These are phyloP conservation scores for Aspergillus funiculosus DNA, from an alignment of 495 filamentous ascomycete genomes.

Conservation along the genomic window DNA sequence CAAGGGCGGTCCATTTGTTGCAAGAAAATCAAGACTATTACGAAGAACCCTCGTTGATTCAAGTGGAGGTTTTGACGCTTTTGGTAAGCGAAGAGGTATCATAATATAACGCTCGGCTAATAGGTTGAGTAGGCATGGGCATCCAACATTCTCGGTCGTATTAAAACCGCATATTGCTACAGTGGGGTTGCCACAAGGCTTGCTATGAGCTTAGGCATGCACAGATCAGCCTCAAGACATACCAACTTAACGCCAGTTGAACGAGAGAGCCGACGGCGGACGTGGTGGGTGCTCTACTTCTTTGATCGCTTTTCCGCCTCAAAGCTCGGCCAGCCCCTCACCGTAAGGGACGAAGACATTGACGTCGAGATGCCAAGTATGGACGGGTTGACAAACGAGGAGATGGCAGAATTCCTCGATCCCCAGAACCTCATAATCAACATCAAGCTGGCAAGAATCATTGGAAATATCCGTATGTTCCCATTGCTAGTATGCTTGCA, in stretches of 20 bases:
- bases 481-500: not conserved
- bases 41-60: conserved; percentile 9
- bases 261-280: conserved; percentile 21
- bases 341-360: conserved; percentile 21
- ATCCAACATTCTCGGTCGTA: conserved; percentile 15
- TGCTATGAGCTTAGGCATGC: conserved; percentile 20
- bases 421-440: conserved; percentile 21
- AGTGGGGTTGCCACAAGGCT: conserved; percentile 22
- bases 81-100: not conserved
- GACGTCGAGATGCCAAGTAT: conserved; percentile 25
- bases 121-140: conserved; percentile 4
- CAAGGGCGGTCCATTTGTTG: conserved; percentile 3
- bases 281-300: conserved; percentile 28
- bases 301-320: conserved; percentile 22
- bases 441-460: conserved; percentile 22
- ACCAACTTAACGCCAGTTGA: conserved; percentile 17
- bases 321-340: conserved; percentile 22
- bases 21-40: conserved; percentile 10
- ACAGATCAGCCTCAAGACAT: conserved; percentile 16
- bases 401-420: conserved; percentile 24
- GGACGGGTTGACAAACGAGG: conserved; percentile 15
- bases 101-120: not conserved
- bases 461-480: conserved; percentile 19
- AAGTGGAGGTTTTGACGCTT: conserved; percentile 12
- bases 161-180: conserved; percentile 20